Conservation (phyloP, 2,329 filamentous ascomycete species). For the Arthrocladium fulminans region DNA sequence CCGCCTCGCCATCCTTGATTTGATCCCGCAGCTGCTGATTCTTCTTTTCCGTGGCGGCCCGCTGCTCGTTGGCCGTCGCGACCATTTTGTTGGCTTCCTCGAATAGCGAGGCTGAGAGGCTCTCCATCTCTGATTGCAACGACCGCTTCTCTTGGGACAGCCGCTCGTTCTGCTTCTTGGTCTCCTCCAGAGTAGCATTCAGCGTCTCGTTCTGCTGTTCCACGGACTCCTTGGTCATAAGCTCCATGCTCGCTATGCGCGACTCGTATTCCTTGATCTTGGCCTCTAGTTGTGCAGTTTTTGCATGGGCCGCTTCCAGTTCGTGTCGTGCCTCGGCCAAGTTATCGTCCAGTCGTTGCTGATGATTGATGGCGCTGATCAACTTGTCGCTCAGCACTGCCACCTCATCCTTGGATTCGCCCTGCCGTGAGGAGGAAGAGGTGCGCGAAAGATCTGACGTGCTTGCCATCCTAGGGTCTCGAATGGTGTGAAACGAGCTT, state of each 20-base stretch:
- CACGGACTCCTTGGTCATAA: conserved; percentile 65
- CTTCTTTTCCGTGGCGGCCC: conserved; percentile 69
- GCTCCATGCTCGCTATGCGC: conserved; percentile 61
- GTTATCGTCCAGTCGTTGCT: conserved; percentile 83
- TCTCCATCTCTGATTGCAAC: conserved; percentile 88
- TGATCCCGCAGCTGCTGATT: conserved; percentile 83
- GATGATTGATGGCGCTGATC: conserved; percentile 94
- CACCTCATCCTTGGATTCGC: conserved; percentile 64
- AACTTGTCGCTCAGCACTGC: conserved; percentile 88
- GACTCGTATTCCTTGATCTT: conserved; percentile 61
- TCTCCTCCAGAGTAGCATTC: conserved; percentile 52
- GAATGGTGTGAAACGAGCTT: conserved; percentile 38
- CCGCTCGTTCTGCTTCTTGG: conserved; percentile 55
- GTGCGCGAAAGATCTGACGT: conserved; percentile 30
- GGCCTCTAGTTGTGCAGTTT: conserved; percentile 59
- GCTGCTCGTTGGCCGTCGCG: conserved; percentile 73
- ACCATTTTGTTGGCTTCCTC: conserved; percentile 99
- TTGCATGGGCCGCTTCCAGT: conserved; percentile 61
- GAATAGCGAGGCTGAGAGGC: conserved; percentile 83
- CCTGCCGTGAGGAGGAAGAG: conserved; percentile 38
- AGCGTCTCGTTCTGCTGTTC: conserved; percentile 61
- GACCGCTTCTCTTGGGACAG: conserved; percentile 72
- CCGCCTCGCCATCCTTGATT: conserved; percentile 72
- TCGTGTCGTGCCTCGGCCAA: conserved; percentile 75
- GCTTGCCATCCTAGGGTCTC: conserved; percentile 34